A percentile compares a stretch with the other conserved stretches of the same genome.
These are phyloP conservation scores for Daucus carota DNA, from an alignment of 129 eudicot genomes.

Conservation along the genomic window DNA sequence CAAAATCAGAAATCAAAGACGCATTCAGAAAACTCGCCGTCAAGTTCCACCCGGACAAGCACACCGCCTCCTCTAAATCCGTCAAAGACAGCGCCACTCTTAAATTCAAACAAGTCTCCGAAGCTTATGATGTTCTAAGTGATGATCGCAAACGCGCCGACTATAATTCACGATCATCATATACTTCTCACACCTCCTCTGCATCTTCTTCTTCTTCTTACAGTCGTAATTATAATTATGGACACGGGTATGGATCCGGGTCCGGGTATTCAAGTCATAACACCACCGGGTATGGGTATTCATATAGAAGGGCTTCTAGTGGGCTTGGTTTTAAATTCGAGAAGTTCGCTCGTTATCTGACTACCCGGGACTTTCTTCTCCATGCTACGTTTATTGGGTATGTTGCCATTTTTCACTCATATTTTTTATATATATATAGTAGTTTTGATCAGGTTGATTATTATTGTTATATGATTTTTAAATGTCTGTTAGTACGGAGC, in stretches of 20 bases:
- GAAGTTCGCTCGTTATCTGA: slow-evolving; percentile 34
- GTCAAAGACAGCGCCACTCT: slow-evolving; percentile 54
- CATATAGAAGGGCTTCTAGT: slow-evolving; percentile 1
- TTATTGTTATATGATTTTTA: background rate
- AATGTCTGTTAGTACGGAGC: too few relatives aligned
- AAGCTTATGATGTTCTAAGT: slow-evolving; percentile 76
- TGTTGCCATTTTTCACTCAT: background rate
- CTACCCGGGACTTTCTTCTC: slow-evolving; percentile 65
- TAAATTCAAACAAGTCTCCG: slow-evolving; percentile 78
- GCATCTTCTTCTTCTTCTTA: slow-evolving; percentile 11
- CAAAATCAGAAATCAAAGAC: slow-evolving; percentile 77
- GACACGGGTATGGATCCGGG: background rate
- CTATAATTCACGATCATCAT: slow-evolving; percentile 35
- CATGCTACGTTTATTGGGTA: slow-evolving; percentile 77
- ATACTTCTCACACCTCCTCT: background rate
- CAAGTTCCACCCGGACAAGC: slow-evolving; percentile 90
- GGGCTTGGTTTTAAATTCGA: slow-evolving; percentile 28
- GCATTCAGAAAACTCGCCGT: slow-evolving; percentile 65
- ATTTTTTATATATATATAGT: too few relatives aligned
- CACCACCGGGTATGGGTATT: slow-evolving; percentile 34
- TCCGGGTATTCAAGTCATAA: background rate
- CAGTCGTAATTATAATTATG: background rate
- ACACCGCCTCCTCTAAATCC: slow-evolving; percentile 50
- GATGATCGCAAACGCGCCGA: slow-evolving; percentile 79
- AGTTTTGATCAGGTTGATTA: background rate